Evolutionary conservation across 805 yeast species (phyloP), one percentile per base, ranked within the genome.

Genomic region (Nakazawaea siamensis): DNA sequence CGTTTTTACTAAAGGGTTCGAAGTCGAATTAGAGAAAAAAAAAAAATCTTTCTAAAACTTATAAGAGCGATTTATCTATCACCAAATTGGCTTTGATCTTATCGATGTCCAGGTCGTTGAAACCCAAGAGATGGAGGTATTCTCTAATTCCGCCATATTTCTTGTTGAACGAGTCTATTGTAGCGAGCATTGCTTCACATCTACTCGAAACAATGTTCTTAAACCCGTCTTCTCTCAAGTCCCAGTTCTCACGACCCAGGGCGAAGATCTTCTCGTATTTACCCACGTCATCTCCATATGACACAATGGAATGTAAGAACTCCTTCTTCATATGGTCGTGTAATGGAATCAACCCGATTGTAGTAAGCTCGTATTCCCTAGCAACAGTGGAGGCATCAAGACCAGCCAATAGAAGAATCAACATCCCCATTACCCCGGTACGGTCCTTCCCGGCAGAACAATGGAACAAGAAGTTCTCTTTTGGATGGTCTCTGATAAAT

Each of bases 371-470:
- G 48, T 83, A 86, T 49, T 85, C 95, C 43, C 76, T 68, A 1
- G 85, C 75, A 25, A 84, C 64, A 1, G 75, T 71, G 43, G 73
- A 71, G 10, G 66, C 62, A 40, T 80, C 85, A 3, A 84, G 83
- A 0, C 83, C 88, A 4, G 71, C 57, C 7, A 82, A 51, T 14
- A 74, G 57, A 29, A 84, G 60, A 4, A 84, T 60, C 41, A 85
- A 52, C 76, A 85, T 81, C 2, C 78, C 70, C 43, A 81, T 51
- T 11, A 83, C 64, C 0, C 94, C 95, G 0, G 95, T 84, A 29
- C 94, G 68, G 51, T 85, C 95, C 52, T 84, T 85, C 2, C 95
- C 95, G 1, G 90, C 90, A 4, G 88, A 73, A 56, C 94, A 85
- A 50, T 83, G 90, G 53, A 77, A 73, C 8, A 80, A 55, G 39